Base-by-base conservation (phyloP, 2,329 filamentous ascomycete species). In the Aspergillus oerlinghausenensis region DNA sequence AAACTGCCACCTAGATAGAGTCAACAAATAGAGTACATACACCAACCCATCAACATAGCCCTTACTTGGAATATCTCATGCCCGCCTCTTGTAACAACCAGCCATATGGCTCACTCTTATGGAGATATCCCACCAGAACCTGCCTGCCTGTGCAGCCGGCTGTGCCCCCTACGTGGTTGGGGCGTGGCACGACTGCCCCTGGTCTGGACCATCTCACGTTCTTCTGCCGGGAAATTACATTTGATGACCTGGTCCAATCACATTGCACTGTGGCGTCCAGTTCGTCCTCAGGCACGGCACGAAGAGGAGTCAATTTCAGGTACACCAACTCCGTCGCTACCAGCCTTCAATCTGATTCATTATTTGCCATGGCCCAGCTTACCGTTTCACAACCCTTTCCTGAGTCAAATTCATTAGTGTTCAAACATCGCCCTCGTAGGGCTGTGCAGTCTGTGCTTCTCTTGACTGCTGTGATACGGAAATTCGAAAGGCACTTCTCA, bases 161-260 rank as follows among this genome's bases (percentile, higher is more conserved):
- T 21, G 43, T 47, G 43, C 21, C 19, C 43, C 43, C 43, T 47
- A 26, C 23, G 38, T n/a, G 1, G 9, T 14, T 8, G 28, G 57
- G 54, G 29, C 56, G 56, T 58, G 56, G 29, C 47, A 25, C 43
- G 6, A 55, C 47, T 35, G 29, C 40, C 47, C 38, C 40, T n/a
- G 51, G 53, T 61, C 61, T 60, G 57, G 61, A 55, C 59, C 59
- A 55, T 52, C 52, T 55, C 59, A 63, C 55, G 57, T 61, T 61
- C 58, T 52, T 19, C 50, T 45, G 45, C 50, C 57, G 59, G 61
- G 56, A 63, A 59, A 61, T 63, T 61, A 55, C 57, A 50, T 29
- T 35, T 52, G 48, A 42, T 26, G 35, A 19, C 28, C 32, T 56
- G 29, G 40, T 45, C 61, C 57, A 63, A 63, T 61, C 57, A 61